These are phyloP conservation scores for Penicillium bialowiezense DNA, from an alignment of 495 filamentous ascomycete genomes.

Conservation along the genomic window DNA sequence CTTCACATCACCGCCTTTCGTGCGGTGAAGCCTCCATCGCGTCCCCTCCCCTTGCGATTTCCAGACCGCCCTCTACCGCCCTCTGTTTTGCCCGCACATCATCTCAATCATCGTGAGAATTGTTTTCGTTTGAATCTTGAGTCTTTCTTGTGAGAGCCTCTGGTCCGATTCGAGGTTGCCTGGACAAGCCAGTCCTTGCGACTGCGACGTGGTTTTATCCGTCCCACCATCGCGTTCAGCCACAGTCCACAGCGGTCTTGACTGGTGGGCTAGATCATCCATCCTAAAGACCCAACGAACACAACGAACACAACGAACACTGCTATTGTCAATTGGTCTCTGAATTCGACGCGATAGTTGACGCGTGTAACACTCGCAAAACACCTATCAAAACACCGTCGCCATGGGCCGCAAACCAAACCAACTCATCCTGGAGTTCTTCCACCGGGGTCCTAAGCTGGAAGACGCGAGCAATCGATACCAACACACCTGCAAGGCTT, in stretches of 20 bases:
- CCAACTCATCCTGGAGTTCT: conserved; percentile 77
- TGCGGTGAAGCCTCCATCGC: conserved; percentile 43
- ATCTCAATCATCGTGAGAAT: conserved; percentile 1
- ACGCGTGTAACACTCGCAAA: conserved; percentile 4
- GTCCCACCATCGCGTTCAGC: not conserved
- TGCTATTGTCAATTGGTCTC: not conserved
- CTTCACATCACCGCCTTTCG: conserved; percentile 42
- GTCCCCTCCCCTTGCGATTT: conserved; percentile 21
- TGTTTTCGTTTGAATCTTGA: not conserved
- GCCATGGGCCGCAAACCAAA: conserved; percentile 80
- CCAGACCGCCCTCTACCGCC: conserved; percentile 44
- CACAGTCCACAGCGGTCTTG: not conserved
- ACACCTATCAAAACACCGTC: conserved; percentile 3
- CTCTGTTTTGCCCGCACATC: conserved; percentile 38
- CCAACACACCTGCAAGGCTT: conserved; percentile 80
- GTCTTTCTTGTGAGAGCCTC: not conserved
- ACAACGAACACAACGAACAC: not conserved
- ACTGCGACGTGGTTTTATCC: conserved; percentile 7
- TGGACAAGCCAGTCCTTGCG: conserved; percentile 1
- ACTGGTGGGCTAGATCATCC: not conserved
- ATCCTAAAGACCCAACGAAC: too few species aligned
- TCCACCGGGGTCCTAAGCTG: conserved; percentile 76
- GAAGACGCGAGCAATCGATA: conserved; percentile 85
- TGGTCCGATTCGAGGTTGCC: conserved; percentile 5
- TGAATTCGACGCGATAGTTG: not conserved